Evolutionary conservation across 495 filamentous ascomycete genomes (phyloP), one percentile per base, ranked within the genome.

Genomic region (Podospora pseudoanserina): DNA sequence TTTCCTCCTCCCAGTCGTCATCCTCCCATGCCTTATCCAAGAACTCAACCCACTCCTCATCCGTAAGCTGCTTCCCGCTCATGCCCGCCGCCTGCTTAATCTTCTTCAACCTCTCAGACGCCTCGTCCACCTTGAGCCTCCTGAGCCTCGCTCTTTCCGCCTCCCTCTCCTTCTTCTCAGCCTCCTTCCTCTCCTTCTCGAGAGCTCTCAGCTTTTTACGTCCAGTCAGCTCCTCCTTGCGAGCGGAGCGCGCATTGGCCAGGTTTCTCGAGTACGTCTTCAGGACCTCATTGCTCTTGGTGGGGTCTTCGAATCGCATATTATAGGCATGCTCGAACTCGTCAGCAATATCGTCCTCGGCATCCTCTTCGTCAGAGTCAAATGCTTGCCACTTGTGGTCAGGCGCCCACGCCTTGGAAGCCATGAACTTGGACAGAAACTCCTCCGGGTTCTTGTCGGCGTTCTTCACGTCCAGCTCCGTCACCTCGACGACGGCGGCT

Each of bases 281-380:
- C 2, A 97, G 76, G 63, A 90, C 87, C 73, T 96, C 92, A 71
- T 97, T 96, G 68, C 90, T 86, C 70, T 88, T 90, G 71, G 83
- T 84, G 0, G 95, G 93, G 72, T 99, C 91, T 74, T 99, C 95
- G 73, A 99, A 99, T 27, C 95, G 91, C 78, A 97, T 82, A 78
- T 99, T 99, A 81, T 96, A 99, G n/a, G 93, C 94, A 65, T 90
- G 85, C 76, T 99, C 95, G 71, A 93, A 93, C 30, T 86, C 86
- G 28, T 99, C 95, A 44, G 94, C 94, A 28, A 88, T 85, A 16
- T 87, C 83, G 61, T 93, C 90, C 32, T 93, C 90, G 49, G 93
- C 91, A 63, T 94, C 91, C 23, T 91, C 91, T 65, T 97, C 95
- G 71, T 99, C 95, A 0, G 92, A 96, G 67, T 97, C 93, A 64